Evolutionary conservation across 75 land plant species (phyloP).

Genomic region (Cryptomeria japonica): DNA sequence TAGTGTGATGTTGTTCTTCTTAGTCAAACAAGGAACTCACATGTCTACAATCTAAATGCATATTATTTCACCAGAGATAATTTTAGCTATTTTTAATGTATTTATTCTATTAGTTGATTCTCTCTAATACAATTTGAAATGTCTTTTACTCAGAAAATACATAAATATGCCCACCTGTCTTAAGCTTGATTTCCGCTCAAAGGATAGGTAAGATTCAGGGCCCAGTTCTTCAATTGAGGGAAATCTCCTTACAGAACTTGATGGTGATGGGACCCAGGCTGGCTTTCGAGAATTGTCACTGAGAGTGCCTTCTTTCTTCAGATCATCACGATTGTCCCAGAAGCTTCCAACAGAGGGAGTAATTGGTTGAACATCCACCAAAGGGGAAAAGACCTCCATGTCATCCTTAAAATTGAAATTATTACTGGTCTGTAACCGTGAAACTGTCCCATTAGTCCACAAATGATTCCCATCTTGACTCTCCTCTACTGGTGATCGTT

Average conservation of each 20-base stretch:
- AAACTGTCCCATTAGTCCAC: conserved; percentile 37
- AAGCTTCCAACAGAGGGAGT: conserved; percentile 76
- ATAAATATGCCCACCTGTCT: conserved; percentile 38
- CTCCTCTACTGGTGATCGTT: conserved; percentile 44
- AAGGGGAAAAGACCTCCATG: conserved; percentile 98
- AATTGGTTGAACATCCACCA: conserved; percentile 93
- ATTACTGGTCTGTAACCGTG: conserved; percentile 62
- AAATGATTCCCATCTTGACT: conserved; percentile 38
- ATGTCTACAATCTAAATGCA: not conserved
- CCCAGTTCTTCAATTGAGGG: conserved; percentile 52
- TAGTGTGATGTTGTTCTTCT: not conserved
- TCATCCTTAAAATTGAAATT: conserved; percentile 78
- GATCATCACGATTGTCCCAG: conserved; percentile 66
- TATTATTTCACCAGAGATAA: not conserved
- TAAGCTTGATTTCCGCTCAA: conserved; percentile 45
- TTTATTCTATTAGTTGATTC: not conserved
- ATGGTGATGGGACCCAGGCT: conserved; percentile 38
- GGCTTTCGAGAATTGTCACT: conserved; percentile 42
- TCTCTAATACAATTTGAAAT: not conserved
- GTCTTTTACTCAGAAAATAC: not conserved
- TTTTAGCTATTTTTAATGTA: not conserved
- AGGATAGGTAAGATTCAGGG: conserved; percentile 38
- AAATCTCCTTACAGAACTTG: conserved; percentile 37
- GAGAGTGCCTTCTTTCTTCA: conserved; percentile 46
- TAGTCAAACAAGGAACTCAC: not conserved